Evolutionary conservation across 1,284 basidiomycete genomes (phyloP), one percentile per base, ranked within the genome.

Genomic region (Pascua sp.): DNA sequence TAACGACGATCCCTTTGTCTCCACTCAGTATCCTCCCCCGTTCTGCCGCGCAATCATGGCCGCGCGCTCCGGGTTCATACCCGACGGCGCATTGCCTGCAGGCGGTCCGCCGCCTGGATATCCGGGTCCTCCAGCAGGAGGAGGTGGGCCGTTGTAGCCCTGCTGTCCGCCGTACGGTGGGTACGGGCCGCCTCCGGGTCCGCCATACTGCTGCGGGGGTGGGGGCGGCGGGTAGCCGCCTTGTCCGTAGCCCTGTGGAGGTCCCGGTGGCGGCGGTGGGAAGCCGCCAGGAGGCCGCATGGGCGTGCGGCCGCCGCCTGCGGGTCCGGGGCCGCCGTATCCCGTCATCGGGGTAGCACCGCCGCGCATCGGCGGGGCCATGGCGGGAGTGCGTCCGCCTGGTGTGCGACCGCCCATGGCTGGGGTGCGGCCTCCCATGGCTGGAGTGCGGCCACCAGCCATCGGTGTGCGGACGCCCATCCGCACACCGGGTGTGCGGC

Each of bases 361-460:
- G 24, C 40, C 49, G 49, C 49, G 50, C 18, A 37, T 5, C 13
- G 32, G 42, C 16, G 42, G 42, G 18, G n/a, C n/a, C 16, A 44
- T 44, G 16, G 42, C n/a, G 10, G 42, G 52, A 10, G 52, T 53
- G 5, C 52, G 45, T 4, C 52, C 52, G 15, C 52, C 39, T 36
- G 46, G 52, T 16, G 51, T 46, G 7, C 40, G 51, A 24, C 51
- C 49, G 32, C 48, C 52, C 9, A 47, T 47, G 38, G 47, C 47
- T 9, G 70, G 67, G 24, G 67, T 70, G 24, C 56, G 52, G 2
- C 66, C 69, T 7, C 64, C 64, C 46, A 57, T 57, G 2, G 68
- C 70, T 0, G 91, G 90, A 0, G 90, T 93, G 71, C 88, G 88
- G 9, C 87, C 86, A 36, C 87, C 86, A 11, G 53, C 53, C 46